Base-by-base conservation (phyloP, 305 asterid species). In the Fraxinus paxiana region DNA sequence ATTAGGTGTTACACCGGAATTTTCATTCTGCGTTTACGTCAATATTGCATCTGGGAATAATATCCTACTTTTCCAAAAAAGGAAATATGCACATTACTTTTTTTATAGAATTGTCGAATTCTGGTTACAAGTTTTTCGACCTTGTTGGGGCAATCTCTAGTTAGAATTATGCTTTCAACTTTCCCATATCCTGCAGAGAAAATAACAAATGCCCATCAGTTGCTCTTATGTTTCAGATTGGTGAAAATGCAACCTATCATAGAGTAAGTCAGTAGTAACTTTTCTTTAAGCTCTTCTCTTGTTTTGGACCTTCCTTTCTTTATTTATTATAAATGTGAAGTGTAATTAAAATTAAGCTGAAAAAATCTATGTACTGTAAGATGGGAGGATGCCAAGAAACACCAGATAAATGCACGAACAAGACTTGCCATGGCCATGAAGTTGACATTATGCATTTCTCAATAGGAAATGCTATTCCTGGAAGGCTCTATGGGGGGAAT, bases 361-460 rank as follows among this genome's bases (percentile, higher is more conserved):
- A 73, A 73, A 72, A 65, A 33, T 78, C 46, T 35, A 20, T 87
- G 76, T 71, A 9, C 41, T 81, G 18, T 74, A 83, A 90, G 94
- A 91, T 91, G 96, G 96, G 96, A 46, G 93, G 92, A 73, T 90
- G 93, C 26, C 85, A 78, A 79, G 87, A 91, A 86, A 87, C 70
- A 80, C 87, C 87, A 4, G 86, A 76, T 83, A 75, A 89, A 82
- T 91, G 96, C 89, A 85, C 90, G 5, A 90, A 86, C 88, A 89
- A 87, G 88, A 90, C 90, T 69, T 90, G 94, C 85, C 90, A 80
- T 13, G 91, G 92, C 79, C 87, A 90, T 80, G 93, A 91, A 84
- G 92, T 90, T 83, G 96, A 91, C 83, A 88, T 91, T 70, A 83
- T 91, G 93, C 93, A 89, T 85, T 91, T 91, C 88, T 90, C 93